Evolutionary conservation across 2,329 filamentous ascomycete species (phyloP).

Genomic region (Exophiala aquamarina): DNA sequence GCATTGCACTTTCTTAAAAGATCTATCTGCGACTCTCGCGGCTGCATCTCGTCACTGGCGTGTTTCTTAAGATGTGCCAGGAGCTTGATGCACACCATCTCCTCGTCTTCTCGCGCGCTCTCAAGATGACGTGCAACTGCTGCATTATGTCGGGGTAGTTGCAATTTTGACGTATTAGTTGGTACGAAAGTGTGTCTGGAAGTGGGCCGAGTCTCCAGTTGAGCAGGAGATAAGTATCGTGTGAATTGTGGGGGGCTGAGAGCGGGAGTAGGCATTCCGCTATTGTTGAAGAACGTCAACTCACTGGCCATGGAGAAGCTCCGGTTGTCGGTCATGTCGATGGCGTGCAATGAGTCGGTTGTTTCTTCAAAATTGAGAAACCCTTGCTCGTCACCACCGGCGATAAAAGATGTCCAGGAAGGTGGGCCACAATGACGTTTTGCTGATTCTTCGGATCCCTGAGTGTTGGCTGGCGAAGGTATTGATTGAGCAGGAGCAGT

Average conservation of each 20-base stretch:
- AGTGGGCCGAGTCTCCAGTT: conserved; percentile 18
- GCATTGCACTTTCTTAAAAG: conserved; percentile 26
- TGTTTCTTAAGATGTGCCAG: conserved; percentile 27
- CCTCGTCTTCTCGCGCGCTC: conserved; percentile 20
- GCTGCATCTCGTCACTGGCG: conserved; percentile 12
- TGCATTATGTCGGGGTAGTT: conserved; percentile 1
- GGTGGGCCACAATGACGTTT: conserved; percentile 17
- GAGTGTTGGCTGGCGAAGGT: conserved; percentile 25
- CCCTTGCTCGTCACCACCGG: conserved; percentile 13
- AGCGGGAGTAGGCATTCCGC: conserved; percentile 24
- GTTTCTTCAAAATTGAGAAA: conserved; percentile 21
- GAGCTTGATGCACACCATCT: conserved; percentile 28
- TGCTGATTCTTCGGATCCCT: conserved; percentile 16
- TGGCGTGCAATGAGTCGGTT: conserved; percentile 18
- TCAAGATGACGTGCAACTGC: conserved; percentile 4
- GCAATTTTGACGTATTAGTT: conserved; percentile 10
- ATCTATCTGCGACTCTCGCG: conserved; percentile 19
- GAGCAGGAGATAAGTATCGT: conserved; percentile 22
- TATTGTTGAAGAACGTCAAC: conserved; percentile 20
- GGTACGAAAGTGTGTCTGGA: conserved; percentile 13
- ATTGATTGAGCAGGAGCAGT: conserved; percentile 20
- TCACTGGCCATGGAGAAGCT: conserved; percentile 23
- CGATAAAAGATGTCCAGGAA: conserved; percentile 22
- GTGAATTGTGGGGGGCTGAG: conserved; percentile 26
- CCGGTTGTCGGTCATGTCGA: conserved; percentile 24